A percentile compares a stretch with the other conserved stretches of the same genome.
Conservation (phyloP, 75 land plant species). For the Sequoia sempervirens region DNA sequence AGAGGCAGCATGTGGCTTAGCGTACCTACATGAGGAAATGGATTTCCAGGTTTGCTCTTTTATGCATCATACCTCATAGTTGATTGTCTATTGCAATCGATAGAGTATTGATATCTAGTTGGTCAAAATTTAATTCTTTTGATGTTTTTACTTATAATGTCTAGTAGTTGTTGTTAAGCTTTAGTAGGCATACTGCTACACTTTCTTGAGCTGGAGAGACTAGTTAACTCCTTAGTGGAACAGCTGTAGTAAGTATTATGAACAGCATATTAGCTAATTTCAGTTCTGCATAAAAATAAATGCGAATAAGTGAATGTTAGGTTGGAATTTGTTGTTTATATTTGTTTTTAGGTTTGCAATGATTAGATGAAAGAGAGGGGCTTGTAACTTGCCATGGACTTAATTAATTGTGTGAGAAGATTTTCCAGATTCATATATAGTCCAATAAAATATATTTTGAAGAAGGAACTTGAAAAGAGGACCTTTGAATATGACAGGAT, state of each 20-base stretch:
- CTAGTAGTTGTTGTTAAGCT: background rate
- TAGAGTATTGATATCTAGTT: background rate
- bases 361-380: background rate
- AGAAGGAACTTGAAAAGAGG: background rate
- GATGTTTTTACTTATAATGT: background rate
- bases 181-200: background rate
- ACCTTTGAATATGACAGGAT: background rate
- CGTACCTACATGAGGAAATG: conserved; percentile 70
- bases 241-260: background rate
- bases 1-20: conserved; percentile 63
- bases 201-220: background rate
- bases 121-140: background rate
- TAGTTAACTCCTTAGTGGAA: background rate
- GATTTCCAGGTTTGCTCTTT: conserved; percentile 52
- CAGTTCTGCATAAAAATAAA: background rate
- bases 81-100: background rate
- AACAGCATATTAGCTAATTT: background rate
- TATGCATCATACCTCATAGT: background rate
- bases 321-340: background rate
- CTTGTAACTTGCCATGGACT: background rate
- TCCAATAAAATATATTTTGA: background rate
- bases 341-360: background rate
- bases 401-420: background rate
- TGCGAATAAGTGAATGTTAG: background rate
- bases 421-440: background rate